Percentiles rank a stretch among this genome's conserved stretches.
phyloP scores from a whole-genome alignment of 2,329 filamentous ascomycete species.

The Cordyceps sp. region DNA sequence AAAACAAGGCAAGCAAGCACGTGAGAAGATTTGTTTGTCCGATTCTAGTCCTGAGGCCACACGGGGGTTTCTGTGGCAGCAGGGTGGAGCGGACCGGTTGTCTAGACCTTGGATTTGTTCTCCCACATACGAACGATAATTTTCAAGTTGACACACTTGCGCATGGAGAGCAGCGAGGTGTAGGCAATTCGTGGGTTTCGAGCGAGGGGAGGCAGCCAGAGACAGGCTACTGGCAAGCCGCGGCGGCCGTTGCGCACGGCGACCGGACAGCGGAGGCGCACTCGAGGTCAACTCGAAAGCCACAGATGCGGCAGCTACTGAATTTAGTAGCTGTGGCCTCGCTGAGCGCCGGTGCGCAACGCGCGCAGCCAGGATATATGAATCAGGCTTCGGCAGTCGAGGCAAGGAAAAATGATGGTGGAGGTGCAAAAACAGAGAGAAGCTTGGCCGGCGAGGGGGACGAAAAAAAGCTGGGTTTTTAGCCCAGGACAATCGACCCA shows the following conservation, averaged over 20 bases:
- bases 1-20: slow-evolving; percentile 16
- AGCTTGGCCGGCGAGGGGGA: no score
- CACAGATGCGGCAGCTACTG: not conserved
- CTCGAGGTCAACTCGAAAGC: no score
- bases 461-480: no score
- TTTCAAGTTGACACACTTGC: slow-evolving; percentile 41
- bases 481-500: no score
- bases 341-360: no score
- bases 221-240: no score
- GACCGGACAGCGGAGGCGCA: no score
- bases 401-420: not conserved
- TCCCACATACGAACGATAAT: slow-evolving; percentile 44
- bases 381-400: no score
- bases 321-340: no score
- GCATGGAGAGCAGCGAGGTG: slow-evolving; percentile 41
- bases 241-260: no score
- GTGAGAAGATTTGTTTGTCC: slow-evolving; percentile 31
- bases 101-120: slow-evolving; percentile 47
- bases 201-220: no score
- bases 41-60: slow-evolving; percentile 47
- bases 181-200: slow-evolving; percentile 45
- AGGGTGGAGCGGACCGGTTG: slow-evolving; percentile 53
- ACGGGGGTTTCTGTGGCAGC: slow-evolving; percentile 34
- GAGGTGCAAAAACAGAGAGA: not conserved
- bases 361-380: no score